A percentile compares a stretch with the other conserved stretches of the same genome.
phyloP scores from a whole-genome alignment of 495 filamentous ascomycete species.

The Hapsidospora chrysogenum region DNA sequence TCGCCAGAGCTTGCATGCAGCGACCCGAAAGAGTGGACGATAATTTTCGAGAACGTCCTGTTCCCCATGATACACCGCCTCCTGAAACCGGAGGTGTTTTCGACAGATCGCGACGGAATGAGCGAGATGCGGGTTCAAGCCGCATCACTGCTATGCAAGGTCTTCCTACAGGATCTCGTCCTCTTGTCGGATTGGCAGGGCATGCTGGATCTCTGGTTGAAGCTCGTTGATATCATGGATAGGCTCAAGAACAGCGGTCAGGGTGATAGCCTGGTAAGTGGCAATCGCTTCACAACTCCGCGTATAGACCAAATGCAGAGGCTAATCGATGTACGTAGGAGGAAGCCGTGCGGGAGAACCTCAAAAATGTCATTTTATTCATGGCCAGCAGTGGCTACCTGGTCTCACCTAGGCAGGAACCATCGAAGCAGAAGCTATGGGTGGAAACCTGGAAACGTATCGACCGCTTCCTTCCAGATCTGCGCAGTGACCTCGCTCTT shows the following conservation, averaged over 20 bases:
- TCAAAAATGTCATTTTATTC: constrained; percentile 93
- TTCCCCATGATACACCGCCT: constrained; percentile 85
- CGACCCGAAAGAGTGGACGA: constrained; percentile 80
- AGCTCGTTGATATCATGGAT: constrained; percentile 89
- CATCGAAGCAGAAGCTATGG: constrained; percentile 46
- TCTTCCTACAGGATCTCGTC: constrained; percentile 87
- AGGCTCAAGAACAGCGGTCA: constrained; percentile 93
- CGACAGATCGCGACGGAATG: constrained; percentile 85
- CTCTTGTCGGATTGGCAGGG: constrained; percentile 69
- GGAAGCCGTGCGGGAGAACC: constrained; percentile 85
- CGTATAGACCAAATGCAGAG: neutral
- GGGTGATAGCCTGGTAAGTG: constrained; percentile 68
- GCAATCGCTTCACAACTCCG: neutral
- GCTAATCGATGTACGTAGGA: constrained; percentile 33
- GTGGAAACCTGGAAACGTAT: constrained; percentile 75
- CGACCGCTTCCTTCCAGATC: constrained; percentile 72
- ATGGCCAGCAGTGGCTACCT: constrained; percentile 87
- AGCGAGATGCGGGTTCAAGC: constrained; percentile 86
- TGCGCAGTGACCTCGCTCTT: constrained; percentile 35
- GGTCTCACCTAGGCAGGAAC: constrained; percentile 48
- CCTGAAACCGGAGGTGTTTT: constrained; percentile 90
- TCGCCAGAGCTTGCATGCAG: constrained; percentile 58
- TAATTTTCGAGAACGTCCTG: constrained; percentile 86
- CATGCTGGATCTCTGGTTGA: constrained; percentile 87
- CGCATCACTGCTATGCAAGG: constrained; percentile 80